Evolutionary conservation across 306 rosid species (phyloP), one percentile per base, ranked within the genome.

Genomic region (Rosa persica): DNA sequence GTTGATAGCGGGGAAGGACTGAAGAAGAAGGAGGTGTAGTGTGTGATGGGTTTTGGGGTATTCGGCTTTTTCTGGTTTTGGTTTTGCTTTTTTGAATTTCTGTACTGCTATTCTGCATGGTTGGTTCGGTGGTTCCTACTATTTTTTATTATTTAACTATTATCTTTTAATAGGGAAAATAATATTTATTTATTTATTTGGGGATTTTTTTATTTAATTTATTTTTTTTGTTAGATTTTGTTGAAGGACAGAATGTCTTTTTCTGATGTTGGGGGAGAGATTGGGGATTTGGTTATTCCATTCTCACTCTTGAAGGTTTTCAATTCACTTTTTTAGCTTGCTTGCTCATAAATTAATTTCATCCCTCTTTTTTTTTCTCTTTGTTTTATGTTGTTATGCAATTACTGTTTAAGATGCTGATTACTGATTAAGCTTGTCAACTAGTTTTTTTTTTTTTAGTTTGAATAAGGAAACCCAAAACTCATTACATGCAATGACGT

Each of bases 231-330:
- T 47, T 2, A 5, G 55, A 39, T 40, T 34, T 42, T 48, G 58
- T 15, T 34, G 36, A 25, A 6, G 17, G 61, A 8, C 42, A 23
- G 51, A 74, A 74, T 74, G 48, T 64, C 22, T 72, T 52, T 16
- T 23, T 40, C 8, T 54, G 34, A 0, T 42, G 58, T 22, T n/a
- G 9, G 34, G 30, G 48, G 19, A 42, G 15, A 20, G 66, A 30
- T 6, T 16, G 78, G 72, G 82, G 76, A 81, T 85, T 48, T 42
- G 44, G 44, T 5, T 6, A 95, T 95, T 88, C 98, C 92, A 92
- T 91, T 76, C 97, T 89, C 90, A 71, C 91, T 80, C 70, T 48
- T 61, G 17, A 92, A 88, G 98, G 81, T 82, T 86, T 89, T 69
- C 78, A 8, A 6, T 72, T 42, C 83, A 6, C 81, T 75, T 73